These are phyloP conservation scores for Tricholoma bakamatsutake DNA, from an alignment of 768 basidiomycete species.

Conservation along the genomic window DNA sequence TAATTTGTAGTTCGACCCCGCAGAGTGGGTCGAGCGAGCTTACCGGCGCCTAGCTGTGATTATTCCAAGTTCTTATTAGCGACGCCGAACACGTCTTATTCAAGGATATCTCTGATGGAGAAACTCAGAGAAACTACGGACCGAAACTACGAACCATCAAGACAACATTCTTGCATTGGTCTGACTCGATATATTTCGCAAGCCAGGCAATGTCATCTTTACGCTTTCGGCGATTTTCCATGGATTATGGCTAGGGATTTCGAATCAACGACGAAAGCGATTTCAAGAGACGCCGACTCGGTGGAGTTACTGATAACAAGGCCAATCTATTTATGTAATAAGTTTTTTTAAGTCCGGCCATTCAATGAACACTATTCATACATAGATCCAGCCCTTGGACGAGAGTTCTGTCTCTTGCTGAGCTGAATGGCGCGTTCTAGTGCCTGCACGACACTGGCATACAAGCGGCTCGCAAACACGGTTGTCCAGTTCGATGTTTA, in stretches of 20 bases:
- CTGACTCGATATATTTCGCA: conserved; percentile 65
- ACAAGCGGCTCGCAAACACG: conserved; percentile 11
- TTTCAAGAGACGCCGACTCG: too few species aligned
- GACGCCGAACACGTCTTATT: not conserved
- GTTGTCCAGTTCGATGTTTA: conserved; percentile 17
- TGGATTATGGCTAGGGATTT: not conserved
- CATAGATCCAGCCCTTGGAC: not conserved
- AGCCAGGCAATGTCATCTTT: conserved; percentile 35
- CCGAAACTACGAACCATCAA: conserved; percentile 54
- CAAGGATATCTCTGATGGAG: not conserved
- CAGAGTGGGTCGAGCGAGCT: conserved; percentile 8
- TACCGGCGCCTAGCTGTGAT: conserved; percentile 63
- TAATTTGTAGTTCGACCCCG: not conserved
- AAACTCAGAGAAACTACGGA: not conserved
- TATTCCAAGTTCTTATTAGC: not conserved
- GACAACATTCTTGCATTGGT: conserved; percentile 60
- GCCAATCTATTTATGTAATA: too few species aligned
- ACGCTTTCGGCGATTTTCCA: conserved; percentile 1
- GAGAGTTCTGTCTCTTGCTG: not conserved
- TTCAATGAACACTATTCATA: not conserved
- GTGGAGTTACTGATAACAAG: too few species aligned
- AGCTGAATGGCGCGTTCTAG: not conserved
- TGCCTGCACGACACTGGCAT: conserved; percentile 10
- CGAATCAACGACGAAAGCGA: not conserved
- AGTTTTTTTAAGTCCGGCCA: too few species aligned